phyloP scores from a whole-genome alignment of 139 green algal species.

The Chlamydomonas sp. region DNA sequence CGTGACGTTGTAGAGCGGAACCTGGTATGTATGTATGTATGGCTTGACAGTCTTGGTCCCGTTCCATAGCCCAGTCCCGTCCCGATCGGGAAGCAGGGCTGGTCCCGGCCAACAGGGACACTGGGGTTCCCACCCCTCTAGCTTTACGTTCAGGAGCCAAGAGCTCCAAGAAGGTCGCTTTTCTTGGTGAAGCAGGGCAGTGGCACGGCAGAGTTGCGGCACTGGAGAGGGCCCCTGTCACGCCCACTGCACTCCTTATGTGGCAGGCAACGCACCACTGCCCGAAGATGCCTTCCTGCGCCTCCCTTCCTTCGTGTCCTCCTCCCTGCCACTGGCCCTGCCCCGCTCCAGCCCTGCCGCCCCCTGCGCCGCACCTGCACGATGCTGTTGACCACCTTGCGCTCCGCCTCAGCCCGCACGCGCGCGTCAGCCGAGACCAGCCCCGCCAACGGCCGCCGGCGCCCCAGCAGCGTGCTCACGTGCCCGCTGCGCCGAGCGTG shows the following conservation, averaged over 20 bases:
- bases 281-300: not conserved
- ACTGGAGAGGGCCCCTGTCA: not conserved
- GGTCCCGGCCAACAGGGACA: not conserved
- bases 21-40: not conserved
- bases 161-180: too few species aligned
- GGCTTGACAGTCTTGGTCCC: too few species aligned
- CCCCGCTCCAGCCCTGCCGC: too few species aligned
- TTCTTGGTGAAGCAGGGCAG: not conserved
- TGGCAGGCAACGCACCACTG: not conserved
- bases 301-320: not conserved
- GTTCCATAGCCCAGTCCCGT: not conserved
- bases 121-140: too few species aligned
- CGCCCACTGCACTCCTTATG: too few species aligned
- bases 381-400: conserved; percentile 63
- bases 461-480: conserved; percentile 55
- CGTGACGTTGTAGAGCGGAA: not conserved
- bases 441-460: conserved; percentile 56
- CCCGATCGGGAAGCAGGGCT: not conserved
- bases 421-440: conserved; percentile 23
- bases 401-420: conserved; percentile 18
- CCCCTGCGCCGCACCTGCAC: conserved; percentile 42
- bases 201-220: not conserved
- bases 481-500: conserved; percentile 39
- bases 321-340: not conserved
- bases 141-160: too few species aligned